Base-by-base conservation (phyloP, 2,329 filamentous ascomycete genomes). In the Coniochaeta ligniaria region DNA sequence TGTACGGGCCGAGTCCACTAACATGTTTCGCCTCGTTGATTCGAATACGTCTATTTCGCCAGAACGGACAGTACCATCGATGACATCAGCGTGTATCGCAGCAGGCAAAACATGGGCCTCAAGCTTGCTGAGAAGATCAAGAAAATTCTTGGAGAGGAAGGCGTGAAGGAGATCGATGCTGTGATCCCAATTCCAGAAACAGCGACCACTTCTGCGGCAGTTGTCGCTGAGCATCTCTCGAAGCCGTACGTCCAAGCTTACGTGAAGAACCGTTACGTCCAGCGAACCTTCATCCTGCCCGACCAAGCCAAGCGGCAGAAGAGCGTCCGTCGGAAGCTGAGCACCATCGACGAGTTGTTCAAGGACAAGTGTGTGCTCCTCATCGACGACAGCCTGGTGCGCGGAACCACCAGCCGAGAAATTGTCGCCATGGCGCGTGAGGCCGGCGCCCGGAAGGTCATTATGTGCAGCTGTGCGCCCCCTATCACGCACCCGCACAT, bases 301-400 rank as follows among this genome's bases (percentile, higher is more conserved):
- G 89, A 89, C 31, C 93, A 97, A 73, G 85, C 85, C 66, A 83
- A 87, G 20, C 83, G 93, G 4, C 86, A 95, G 69, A 94, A 94
- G 75, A 89, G 91, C 66, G 92, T 98, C 11, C 88, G 94, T 4
- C 85, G 93, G 57, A 98, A 98, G 77, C 82, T 98, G 43, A 94
- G 90, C 63, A 86, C 93, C 22, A 96, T 97, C 75, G 85, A 87
- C 28, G 86, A 88, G 41, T 92, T 97, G 71, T 97, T 97, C 74
- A 80, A 87, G 61, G 91, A 84, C 66, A 88, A 89, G 67, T 90
- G 88, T 62, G 89, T 98, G 8, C 80, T 92, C 12, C 78, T 98
- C 0, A 90, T 97, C 1, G 94, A 97, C 67, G 94, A 97, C 75
- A 91, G 87, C 67, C 92, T 96, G 62, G 93, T 96, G 7, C n/a